phyloP scores from a whole-genome alignment of 768 basidiomycete genomes.

The Asterophora parasitica region DNA sequence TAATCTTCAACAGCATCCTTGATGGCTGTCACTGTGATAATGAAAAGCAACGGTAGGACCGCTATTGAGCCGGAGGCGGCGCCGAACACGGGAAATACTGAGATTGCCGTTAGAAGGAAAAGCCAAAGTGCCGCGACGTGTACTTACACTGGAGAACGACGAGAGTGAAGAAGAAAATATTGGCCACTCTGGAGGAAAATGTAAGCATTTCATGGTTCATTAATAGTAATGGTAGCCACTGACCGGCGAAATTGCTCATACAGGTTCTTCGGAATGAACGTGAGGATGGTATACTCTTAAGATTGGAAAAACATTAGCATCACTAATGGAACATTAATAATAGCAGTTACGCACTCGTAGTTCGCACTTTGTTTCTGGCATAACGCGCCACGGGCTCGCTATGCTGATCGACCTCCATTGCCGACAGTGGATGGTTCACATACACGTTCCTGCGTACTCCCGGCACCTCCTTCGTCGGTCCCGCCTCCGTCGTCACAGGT shows the following conservation, averaged over 20 bases:
- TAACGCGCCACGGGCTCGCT: conserved; percentile 83
- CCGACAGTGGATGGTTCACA: conserved; percentile 67
- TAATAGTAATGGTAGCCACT: conserved; percentile 17
- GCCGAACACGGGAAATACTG: conserved; percentile 90
- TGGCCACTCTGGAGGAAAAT: conserved; percentile 59
- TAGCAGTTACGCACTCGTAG: conserved; percentile 64
- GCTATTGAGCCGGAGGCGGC: conserved; percentile 79
- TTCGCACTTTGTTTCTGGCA: conserved; percentile 89
- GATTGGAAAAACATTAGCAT: conserved; percentile 6
- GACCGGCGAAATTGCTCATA: conserved; percentile 92
- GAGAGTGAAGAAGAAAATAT: conserved; percentile 86
- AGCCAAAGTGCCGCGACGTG: not conserved
- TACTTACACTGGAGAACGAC: conserved; percentile 72
- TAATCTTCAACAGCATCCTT: conserved; percentile 98
- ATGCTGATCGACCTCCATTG: conserved; percentile 56
- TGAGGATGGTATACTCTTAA: conserved; percentile 83
- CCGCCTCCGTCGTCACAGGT: conserved; percentile 20
- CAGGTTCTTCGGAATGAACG: conserved; percentile 91
- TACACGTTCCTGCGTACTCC: conserved; percentile 72
- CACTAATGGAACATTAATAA: not conserved
- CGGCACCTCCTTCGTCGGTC: conserved; percentile 34
- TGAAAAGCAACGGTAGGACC: conserved; percentile 82
- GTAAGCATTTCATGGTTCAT: not conserved
- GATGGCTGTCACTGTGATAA: conserved; percentile 83
- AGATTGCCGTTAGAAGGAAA: conserved; percentile 1